These are phyloP conservation scores for Artomyces pyxidatus DNA, from an alignment of 768 basidiomycete genomes.

Conservation along the genomic window DNA sequence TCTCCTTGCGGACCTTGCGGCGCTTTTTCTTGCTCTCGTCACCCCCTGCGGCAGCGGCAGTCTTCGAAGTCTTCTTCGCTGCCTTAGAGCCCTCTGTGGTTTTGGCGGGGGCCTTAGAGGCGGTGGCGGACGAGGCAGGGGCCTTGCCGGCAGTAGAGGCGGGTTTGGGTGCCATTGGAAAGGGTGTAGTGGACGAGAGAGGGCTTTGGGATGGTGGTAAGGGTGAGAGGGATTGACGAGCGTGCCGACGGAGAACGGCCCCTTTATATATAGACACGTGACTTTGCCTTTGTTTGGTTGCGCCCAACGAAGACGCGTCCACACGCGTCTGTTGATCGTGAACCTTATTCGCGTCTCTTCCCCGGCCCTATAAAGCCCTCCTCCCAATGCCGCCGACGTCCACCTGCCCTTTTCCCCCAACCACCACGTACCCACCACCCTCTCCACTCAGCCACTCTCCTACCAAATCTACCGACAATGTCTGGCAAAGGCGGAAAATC, in stretches of 20 bases:
- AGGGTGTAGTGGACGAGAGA: constrained; percentile 4
- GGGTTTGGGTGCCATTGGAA: constrained; percentile 60
- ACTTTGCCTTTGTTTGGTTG: constrained; percentile 28
- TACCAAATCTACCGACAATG: no score
- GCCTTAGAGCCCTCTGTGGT: constrained; percentile 40
- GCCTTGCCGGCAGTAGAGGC: constrained; percentile 83
- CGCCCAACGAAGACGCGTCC: constrained; percentile 22
- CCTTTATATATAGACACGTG: constrained; percentile 29
- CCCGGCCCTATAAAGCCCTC: no score
- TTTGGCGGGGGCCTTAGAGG: constrained; percentile 55
- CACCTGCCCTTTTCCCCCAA: no score
- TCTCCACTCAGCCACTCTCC: no score
- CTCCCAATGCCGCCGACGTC: no score
- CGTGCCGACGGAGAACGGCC: constrained; percentile 14
- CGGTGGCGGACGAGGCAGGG: constrained; percentile 54
- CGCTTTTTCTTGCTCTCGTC: constrained; percentile 77
- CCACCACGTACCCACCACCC: no score
- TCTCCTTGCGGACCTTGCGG: constrained; percentile 85
- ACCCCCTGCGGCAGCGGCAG: constrained; percentile 47
- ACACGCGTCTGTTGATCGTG: constrained; percentile 29
- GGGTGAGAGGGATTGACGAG: constrained; percentile 5
- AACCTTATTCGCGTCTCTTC: no score
- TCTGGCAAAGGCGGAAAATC: constrained; percentile 40
- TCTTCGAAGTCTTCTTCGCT: constrained; percentile 49
- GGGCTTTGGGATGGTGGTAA: not conserved